Evolutionary conservation across 495 filamentous ascomycete genomes (phyloP), one percentile per base, ranked within the genome.

Genomic region (Usnea hakonensis): DNA sequence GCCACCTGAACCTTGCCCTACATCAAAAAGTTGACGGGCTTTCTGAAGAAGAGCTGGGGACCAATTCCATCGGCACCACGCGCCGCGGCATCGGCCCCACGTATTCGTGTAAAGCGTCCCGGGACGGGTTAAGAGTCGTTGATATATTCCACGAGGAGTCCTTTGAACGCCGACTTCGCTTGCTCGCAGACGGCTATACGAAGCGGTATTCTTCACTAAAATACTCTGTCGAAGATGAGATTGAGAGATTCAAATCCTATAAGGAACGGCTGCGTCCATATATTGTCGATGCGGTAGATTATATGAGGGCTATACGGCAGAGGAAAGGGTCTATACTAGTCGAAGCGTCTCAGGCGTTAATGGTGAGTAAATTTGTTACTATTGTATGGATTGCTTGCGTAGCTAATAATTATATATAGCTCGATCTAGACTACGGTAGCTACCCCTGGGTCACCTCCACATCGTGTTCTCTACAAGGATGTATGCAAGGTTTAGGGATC

Each of bases 291-390:
- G 82, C 83, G 21, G 74, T 88, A 36, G 73, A 79, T 40, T 80
- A 85, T 65, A 76, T 90, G 61, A 69, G 75, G 46, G 70, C 72
- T 8, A 82, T 81, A 19, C 80, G 86, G 65, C 71, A 80, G 48
- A 73, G 76, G 67, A 82, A 86, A 23, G 77, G 78, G 57, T 81
- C 81, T 62, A 87, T 92, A 64, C 78, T 96, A 10, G 83, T 96
- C 41, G 91, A 97, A 74, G 90, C 90, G 60, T 87, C 89, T n/a
- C 90, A 96, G 66, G 90, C 90, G n/a, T 76, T 92, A 56, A 88
- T 90, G 43, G n/a, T n/a, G n/a, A n/a, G n/a, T n/a, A 36, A n/a
- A 57, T 9, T 44, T 11, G 36, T 36, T 0, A 8, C 33, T 57
- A 7, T 36, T n/a, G 30, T 5, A n/a, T 21, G 26, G 28, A 10